Evolutionary conservation across 176 grass and related monocot species (phyloP).

Genomic region (Triticum timopheevii): DNA sequence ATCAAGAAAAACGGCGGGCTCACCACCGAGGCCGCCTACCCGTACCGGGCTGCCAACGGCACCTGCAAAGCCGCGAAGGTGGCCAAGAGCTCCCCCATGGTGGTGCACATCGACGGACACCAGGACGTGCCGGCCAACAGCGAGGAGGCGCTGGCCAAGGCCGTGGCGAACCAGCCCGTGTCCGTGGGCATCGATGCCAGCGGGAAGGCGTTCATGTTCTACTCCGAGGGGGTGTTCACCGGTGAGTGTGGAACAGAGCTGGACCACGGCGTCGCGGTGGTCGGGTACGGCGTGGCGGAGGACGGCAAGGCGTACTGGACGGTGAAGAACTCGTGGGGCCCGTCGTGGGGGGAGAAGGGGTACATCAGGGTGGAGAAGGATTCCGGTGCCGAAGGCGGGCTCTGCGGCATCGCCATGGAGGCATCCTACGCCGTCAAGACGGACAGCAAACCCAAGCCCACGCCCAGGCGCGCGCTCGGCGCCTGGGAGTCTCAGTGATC

Average conservation of each 20-base stretch:
- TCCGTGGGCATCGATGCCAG: constrained; percentile 77
- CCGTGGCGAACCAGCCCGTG: constrained; percentile 65
- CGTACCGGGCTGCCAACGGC: constrained; percentile 61
- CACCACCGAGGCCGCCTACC: constrained; percentile 60
- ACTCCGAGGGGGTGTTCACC: constrained; percentile 74
- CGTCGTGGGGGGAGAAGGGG: constrained; percentile 56
- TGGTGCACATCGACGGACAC: constrained; percentile 58
- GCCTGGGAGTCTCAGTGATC: constrained; percentile 16
- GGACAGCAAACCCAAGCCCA: constrained; percentile 48
- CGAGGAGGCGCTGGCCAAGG: constrained; percentile 59
- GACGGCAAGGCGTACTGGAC: constrained; percentile 60
- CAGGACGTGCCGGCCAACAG: constrained; percentile 51
- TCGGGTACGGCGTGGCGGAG: constrained; percentile 54
- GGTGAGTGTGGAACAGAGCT: constrained; percentile 65
- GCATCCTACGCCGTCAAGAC: constrained; percentile 70
- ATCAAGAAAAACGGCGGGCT: constrained; percentile 53
- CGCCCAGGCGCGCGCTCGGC: constrained; percentile 25
- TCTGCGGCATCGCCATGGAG: constrained; percentile 91
- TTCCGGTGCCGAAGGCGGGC: constrained; percentile 31
- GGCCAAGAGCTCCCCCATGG: constrained; percentile 24
- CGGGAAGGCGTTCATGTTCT: constrained; percentile 64
- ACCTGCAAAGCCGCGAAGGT: constrained; percentile 38
- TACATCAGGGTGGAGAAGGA: constrained; percentile 70
- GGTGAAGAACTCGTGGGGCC: constrained; percentile 81
- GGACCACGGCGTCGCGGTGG: constrained; percentile 69